phyloP scores from a whole-genome alignment of 2,329 filamentous ascomycete genomes.

The Aspergillus hiratsukae region DNA sequence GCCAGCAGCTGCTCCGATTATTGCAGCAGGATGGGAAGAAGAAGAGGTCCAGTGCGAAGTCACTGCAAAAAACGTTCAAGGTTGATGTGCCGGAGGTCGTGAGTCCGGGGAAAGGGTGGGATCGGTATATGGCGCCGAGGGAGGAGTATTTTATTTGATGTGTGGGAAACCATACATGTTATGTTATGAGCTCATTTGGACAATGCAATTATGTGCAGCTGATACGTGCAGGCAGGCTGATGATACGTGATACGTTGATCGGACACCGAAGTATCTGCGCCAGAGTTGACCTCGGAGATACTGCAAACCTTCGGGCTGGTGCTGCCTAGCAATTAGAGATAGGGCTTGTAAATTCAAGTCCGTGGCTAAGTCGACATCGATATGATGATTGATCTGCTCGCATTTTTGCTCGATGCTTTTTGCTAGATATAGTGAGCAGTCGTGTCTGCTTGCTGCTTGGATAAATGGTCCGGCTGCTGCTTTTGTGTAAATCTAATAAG shows the following conservation, averaged over 20 bases:
- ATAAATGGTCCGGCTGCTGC: too few species aligned
- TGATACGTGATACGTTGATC: not conserved
- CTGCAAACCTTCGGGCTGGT: too few species aligned
- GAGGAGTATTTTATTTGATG: not conserved
- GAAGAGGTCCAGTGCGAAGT: slow-evolving; percentile 13
- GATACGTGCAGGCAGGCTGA: not conserved
- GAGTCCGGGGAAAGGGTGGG: slow-evolving; percentile 17
- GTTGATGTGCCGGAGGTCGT: slow-evolving; percentile 23
- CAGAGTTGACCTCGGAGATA: not conserved
- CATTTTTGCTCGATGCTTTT: not conserved
- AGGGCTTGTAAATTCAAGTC: not conserved
- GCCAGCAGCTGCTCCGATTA: slow-evolving; percentile 35
- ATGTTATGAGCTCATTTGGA: not conserved
- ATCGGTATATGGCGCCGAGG: slow-evolving; percentile 15
- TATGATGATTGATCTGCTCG: not conserved
- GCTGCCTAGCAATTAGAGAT: too few species aligned
- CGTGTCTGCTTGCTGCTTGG: too few species aligned
- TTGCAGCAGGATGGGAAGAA: slow-evolving; percentile 26
- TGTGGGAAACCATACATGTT: not conserved
- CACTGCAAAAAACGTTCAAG: slow-evolving; percentile 24
- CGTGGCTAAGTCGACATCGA: not conserved
- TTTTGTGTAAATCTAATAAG: too few species aligned
- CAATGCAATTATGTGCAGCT: not conserved
- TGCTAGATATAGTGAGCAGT: not conserved
- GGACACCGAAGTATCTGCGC: not conserved